Base-by-base conservation (phyloP, 345 rosid genomes). In the Cardamine resedifolia region DNA sequence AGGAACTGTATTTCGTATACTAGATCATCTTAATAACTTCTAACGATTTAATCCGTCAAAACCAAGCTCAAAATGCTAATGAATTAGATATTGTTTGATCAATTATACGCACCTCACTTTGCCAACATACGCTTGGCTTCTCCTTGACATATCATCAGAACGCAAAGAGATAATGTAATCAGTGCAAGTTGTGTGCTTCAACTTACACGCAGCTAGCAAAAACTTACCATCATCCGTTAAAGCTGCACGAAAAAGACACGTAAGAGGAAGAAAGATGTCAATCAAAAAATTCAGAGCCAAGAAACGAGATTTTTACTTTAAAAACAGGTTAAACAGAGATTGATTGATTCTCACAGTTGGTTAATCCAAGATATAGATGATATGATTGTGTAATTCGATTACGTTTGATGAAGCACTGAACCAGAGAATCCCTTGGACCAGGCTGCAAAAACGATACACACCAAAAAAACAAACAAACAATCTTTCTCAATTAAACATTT, bases 201-300 rank as follows among this genome's bases (percentile, higher is more conserved):
- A 72, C 85, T 82, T 90, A 79, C 81, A 81, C 49, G 97, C 98
- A 80, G 89, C 86, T 10, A 93, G 90, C 78, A 90, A 90, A 68
- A 93, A 89, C 86, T 90, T 89, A 6, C 96, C 98, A 74, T 86
- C 87, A 65, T 87, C 96, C 68, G 83, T 83, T 73, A 87, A 82
- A 58, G 90, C 98, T 93, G 83, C 74, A n/a, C 8, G n/a, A 14
- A 58, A 58, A 10, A n/a, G 2, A 38, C 33, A 59, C 20, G 12
- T 3, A 23, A 51, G 5, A 36, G n/a, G 68, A 64, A 53, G n/a
- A 75, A 64, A 53, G 7, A 18, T 18, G n/a, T 39, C 68, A 71
- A 5, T 49, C 41, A 12, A 48, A 38, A 28, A 31, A 33, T 19
- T 19, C 20, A 20, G 36, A 58, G 34, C 45, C 38, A 58, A 50